Evolutionary conservation across 805 yeast genomes (phyloP).

Genomic region (Kockiozyma suomiensis): DNA sequence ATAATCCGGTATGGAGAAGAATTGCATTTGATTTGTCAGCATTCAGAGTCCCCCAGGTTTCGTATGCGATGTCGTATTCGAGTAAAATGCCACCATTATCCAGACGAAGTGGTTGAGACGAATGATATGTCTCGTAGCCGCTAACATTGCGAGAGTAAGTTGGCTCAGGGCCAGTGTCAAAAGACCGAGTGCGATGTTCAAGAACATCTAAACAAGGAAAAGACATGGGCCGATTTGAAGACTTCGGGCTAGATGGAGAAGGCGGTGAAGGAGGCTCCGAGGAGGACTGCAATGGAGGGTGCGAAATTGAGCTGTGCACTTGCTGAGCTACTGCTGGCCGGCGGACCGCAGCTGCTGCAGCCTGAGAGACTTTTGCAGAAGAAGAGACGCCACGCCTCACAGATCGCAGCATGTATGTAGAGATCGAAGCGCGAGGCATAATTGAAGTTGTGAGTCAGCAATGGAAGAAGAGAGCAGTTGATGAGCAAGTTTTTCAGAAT

Average conservation of each 20-base stretch:
- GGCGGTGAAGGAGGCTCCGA: constrained; percentile 6
- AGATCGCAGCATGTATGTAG: constrained; percentile 5
- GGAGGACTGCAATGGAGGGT: neutral
- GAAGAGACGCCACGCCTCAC: constrained; percentile 13
- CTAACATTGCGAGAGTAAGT: constrained; percentile 67
- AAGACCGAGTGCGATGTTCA: constrained; percentile 50
- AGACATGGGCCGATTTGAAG: constrained; percentile 66
- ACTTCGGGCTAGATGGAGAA: constrained; percentile 8
- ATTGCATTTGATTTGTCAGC: constrained; percentile 67
- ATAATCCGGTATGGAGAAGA: constrained; percentile 83
- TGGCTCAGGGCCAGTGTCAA: constrained; percentile 74
- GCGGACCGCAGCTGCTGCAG: constrained; percentile 1
- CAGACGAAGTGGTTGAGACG: constrained; percentile 62
- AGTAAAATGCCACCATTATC: constrained; percentile 84
- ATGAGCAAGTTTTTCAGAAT: no score
- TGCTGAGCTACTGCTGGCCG: neutral
- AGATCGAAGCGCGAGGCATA: neutral
- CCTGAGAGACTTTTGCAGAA: constrained; percentile 15
- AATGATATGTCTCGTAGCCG: constrained; percentile 64
- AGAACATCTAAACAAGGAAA: constrained; percentile 86
- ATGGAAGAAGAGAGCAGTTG: no score
- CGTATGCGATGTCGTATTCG: constrained; percentile 82
- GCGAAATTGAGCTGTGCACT: neutral
- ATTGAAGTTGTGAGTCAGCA: no score
- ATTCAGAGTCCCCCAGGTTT: constrained; percentile 84